Percentiles rank a stretch among this genome's conserved stretches.
Evolutionary conservation across 805 yeast genomes (phyloP).

Genomic region (Lipomyces chichibuensis): DNA sequence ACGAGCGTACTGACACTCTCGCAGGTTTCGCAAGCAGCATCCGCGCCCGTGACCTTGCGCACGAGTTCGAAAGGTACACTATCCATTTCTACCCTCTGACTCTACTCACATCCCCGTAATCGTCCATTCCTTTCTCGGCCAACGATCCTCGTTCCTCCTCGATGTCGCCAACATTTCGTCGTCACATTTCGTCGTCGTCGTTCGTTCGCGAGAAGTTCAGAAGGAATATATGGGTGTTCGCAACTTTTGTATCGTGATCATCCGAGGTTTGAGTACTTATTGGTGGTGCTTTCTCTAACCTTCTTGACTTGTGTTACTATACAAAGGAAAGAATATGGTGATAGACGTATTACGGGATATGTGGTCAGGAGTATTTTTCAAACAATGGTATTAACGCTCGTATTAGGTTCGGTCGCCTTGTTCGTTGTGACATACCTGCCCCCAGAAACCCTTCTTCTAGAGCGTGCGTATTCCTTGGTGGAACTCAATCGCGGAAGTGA

Average conservation of each 20-base stretch:
- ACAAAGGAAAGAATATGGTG: background rate
- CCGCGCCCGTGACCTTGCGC: conserved; percentile 43
- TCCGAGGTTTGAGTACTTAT: background rate
- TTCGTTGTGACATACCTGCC: conserved; percentile 43
- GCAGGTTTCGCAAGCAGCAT: conserved; percentile 38
- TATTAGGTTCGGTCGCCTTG: conserved; percentile 39
- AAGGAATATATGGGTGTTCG: background rate
- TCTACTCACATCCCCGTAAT: background rate
- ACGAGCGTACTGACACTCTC: background rate
- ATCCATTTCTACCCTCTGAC: background rate
- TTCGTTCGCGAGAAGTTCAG: background rate
- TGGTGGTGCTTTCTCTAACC: background rate
- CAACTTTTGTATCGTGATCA: background rate
- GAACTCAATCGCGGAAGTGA: background rate
- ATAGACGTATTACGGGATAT: background rate
- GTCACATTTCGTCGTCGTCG: background rate
- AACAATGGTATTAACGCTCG: background rate
- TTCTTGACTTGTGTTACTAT: background rate
- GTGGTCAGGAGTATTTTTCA: background rate
- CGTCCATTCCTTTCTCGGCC: background rate
- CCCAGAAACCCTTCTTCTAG: conserved; percentile 35
- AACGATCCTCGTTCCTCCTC: background rate
- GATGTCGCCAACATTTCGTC: conserved; percentile 1
- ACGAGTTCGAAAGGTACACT: conserved; percentile 42
- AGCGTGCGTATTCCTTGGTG: conserved; percentile 30